These are phyloP conservation scores for Syzygium oleosum DNA, from an alignment of 345 rosid species.

Conservation along the genomic window DNA sequence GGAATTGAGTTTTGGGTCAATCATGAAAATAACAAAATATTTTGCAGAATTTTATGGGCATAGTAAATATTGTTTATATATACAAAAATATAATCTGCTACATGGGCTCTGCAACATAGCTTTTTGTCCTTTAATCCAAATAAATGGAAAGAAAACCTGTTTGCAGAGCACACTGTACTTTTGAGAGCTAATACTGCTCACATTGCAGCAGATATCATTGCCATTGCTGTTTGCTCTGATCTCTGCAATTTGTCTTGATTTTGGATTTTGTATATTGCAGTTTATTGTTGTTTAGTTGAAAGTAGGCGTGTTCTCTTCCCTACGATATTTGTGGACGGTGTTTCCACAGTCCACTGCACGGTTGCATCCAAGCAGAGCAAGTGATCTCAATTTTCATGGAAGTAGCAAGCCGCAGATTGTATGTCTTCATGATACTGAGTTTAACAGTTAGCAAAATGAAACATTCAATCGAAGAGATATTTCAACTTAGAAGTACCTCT, in stretches of 20 bases:
- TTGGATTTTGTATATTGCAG: constrained; percentile 16
- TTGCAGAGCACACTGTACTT: background rate
- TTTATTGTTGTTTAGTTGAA: constrained; percentile 85
- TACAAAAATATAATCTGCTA: background rate
- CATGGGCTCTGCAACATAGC: background rate
- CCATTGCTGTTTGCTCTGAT: background rate
- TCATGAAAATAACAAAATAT: background rate
- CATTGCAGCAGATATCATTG: background rate
- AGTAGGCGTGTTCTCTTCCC: constrained; percentile 92
- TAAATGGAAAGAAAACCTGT: background rate
- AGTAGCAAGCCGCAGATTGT: background rate
- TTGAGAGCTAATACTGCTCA: background rate
- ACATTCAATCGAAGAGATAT: background rate
- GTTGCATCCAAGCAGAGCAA: constrained; percentile 53
- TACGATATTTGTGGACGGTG: constrained; percentile 88
- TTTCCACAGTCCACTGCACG: constrained; percentile 75
- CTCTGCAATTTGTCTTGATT: background rate
- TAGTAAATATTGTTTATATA: background rate
- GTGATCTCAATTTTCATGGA: constrained; percentile 4
- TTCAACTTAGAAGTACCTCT: background rate
- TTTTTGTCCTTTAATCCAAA: background rate
- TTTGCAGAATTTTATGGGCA: background rate
- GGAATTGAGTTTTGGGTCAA: background rate
- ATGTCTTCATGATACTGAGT: background rate
- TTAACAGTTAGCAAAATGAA: background rate